These are phyloP conservation scores for Neodidymelliopsis sp. DNA, from an alignment of 2,329 filamentous ascomycete genomes.

Conservation along the genomic window DNA sequence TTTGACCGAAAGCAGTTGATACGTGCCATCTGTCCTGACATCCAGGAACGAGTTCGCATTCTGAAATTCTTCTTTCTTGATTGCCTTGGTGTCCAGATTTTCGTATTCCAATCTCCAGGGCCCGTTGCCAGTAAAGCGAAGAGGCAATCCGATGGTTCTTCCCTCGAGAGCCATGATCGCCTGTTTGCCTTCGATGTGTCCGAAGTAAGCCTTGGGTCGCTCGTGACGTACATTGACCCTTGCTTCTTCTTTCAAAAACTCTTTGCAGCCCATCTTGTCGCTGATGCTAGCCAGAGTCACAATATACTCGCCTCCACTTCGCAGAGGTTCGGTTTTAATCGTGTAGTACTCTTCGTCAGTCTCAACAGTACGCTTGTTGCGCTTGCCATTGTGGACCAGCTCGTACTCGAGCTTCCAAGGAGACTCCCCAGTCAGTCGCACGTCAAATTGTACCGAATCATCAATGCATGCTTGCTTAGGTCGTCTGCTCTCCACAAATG, in stretches of 20 bases:
- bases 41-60: constrained; percentile 72
- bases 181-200: constrained; percentile 81
- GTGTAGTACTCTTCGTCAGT: constrained; percentile 70
- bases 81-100: constrained; percentile 64
- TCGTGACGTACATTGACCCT: constrained; percentile 89
- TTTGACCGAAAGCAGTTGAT: constrained; percentile 78
- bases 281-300: constrained; percentile 85
- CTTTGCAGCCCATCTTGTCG: constrained; percentile 86
- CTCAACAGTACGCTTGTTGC: constrained; percentile 70
- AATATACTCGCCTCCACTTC: constrained; percentile 87
- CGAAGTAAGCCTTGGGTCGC: constrained; percentile 85
- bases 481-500: constrained; percentile 65
- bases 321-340: constrained; percentile 77
- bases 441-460: constrained; percentile 76
- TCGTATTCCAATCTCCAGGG: constrained; percentile 84
- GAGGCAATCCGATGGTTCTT: constrained; percentile 74
- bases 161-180: constrained; percentile 79
- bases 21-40: constrained; percentile 73
- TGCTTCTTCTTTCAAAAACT: constrained; percentile 81
- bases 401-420: constrained; percentile 95
- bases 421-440: constrained; percentile 79
- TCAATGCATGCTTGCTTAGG: constrained; percentile 80
- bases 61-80: constrained; percentile 58
- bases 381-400: constrained; percentile 85
- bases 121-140: constrained; percentile 83